Conservation (phyloP, 352 stramenopile genomes). For the Phytophthora palmivora region DNA sequence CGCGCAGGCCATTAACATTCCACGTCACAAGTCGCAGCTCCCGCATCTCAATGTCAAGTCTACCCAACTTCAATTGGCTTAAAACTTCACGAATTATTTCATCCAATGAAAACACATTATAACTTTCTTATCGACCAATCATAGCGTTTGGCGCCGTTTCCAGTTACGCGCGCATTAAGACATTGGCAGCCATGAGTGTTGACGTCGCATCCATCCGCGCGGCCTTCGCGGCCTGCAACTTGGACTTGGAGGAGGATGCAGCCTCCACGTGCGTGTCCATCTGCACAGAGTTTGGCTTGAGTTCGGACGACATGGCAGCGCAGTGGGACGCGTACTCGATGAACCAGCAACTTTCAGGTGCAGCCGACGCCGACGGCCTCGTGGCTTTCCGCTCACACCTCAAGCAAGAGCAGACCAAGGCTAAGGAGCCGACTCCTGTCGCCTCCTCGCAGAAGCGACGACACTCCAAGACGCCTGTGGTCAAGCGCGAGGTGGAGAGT, state of each 20-base stretch:
- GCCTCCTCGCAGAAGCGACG: slow-evolving; percentile 54
- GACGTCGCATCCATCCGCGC: slow-evolving; percentile 68
- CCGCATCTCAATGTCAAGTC: slow-evolving; percentile 8
- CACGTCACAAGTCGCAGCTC: slow-evolving; percentile 73
- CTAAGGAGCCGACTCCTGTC: slow-evolving; percentile 36
- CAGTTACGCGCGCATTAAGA: slow-evolving; percentile 5
- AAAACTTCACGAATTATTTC: not conserved
- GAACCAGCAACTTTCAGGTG: slow-evolving; percentile 78
- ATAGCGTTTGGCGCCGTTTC: slow-evolving; percentile 45
- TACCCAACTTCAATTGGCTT: too few species aligned
- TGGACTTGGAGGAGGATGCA: slow-evolving; percentile 77
- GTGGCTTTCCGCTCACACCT: slow-evolving; percentile 77
- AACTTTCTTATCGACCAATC: slow-evolving; percentile 44
- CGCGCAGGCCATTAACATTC: slow-evolving; percentile 89
- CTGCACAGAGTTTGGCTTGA: slow-evolving; percentile 79
- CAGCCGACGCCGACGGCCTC: slow-evolving; percentile 65
- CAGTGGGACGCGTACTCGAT: slow-evolving; percentile 90
- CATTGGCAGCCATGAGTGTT: slow-evolving; percentile 50
- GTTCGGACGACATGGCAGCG: slow-evolving; percentile 77
- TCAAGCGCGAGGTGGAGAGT: slow-evolving; percentile 71
- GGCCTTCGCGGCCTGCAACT: slow-evolving; percentile 76
- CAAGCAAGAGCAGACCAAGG: slow-evolving; percentile 52
- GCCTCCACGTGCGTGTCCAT: slow-evolving; percentile 72
- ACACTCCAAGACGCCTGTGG: slow-evolving; percentile 63
- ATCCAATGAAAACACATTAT: slow-evolving; percentile 10